phyloP scores from a whole-genome alignment of 306 rosid genomes.

The Prunus mume region DNA sequence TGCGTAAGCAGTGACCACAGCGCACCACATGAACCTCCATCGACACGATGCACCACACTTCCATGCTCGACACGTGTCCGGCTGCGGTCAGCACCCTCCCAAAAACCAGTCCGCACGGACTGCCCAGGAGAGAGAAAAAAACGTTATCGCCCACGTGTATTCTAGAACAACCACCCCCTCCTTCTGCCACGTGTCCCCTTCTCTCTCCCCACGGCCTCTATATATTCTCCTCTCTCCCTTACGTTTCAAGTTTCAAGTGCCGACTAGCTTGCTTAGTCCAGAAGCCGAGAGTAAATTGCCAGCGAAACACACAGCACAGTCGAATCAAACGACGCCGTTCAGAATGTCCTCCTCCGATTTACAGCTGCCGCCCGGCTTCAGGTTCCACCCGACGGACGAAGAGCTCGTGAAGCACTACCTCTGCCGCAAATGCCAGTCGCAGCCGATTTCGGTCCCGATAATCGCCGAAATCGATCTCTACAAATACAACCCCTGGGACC shows the following conservation, averaged over 20 bases:
- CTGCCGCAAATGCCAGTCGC: constrained; percentile 79
- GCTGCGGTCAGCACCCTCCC: constrained; percentile 20
- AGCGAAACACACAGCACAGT: background rate
- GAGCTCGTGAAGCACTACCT: constrained; percentile 91
- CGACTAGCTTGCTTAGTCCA: constrained; percentile 26
- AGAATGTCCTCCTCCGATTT: constrained; percentile 46
- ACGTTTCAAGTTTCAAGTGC: constrained; percentile 74
- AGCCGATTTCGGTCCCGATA: constrained; percentile 69
- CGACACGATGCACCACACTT: constrained; percentile 51
- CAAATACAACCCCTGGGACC: constrained; percentile 86
- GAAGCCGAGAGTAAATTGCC: background rate
- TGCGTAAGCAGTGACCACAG: constrained; percentile 91
- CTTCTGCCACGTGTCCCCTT: constrained; percentile 48
- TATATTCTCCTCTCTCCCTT: constrained; percentile 50
- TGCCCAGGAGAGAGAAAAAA: background rate
- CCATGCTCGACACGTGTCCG: constrained; percentile 43
- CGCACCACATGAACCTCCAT: constrained; percentile 35
- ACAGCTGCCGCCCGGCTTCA: constrained; percentile 83
- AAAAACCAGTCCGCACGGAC: constrained; percentile 15
- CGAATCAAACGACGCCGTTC: background rate
- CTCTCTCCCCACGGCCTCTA: constrained; percentile 1
- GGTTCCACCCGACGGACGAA: constrained; percentile 96
- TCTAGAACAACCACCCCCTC: constrained; percentile 35
- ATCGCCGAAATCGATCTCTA: constrained; percentile 88
- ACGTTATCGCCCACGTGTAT: constrained; percentile 74